Conservation (phyloP, 192 early-diverging fungal species). For the Gamsiella multidivaricata region DNA sequence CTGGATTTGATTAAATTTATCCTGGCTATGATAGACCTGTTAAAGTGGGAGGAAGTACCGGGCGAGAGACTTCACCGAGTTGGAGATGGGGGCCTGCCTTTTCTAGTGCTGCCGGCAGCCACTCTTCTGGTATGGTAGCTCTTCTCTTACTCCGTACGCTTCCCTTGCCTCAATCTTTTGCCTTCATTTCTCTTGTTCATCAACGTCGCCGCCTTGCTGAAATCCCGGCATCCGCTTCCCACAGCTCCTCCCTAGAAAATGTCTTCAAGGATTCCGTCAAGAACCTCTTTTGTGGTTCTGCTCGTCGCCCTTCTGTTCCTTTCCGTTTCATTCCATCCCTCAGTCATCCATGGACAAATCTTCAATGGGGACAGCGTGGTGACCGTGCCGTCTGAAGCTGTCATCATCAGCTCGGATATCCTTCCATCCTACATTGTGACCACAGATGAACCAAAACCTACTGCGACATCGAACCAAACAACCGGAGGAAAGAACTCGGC, state of each 20-base stretch:
- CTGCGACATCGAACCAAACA: background rate
- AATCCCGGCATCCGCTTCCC: too few relatives aligned
- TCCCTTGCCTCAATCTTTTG: background rate
- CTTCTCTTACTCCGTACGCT: background rate
- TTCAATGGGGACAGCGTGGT: conserved; percentile 24
- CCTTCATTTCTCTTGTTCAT: background rate
- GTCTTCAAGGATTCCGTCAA: background rate
- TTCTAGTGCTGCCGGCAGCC: too few relatives aligned
- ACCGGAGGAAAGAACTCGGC: background rate
- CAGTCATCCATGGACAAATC: conserved; percentile 18
- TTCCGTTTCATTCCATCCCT: background rate
- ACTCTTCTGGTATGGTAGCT: background rate
- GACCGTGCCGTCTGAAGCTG: background rate
- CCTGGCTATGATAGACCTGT: too few relatives aligned
- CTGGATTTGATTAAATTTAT: conserved; percentile 10
- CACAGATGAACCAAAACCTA: background rate
- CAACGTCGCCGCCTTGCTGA: too few relatives aligned
- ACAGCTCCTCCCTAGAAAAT: background rate
- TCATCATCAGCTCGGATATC: conserved; percentile 14
- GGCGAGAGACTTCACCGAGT: too few relatives aligned
- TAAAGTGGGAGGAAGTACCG: too few relatives aligned
- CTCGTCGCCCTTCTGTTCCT: background rate
- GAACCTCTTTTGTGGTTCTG: background rate
- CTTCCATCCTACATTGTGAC: conserved; percentile 2
- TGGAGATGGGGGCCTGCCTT: too few relatives aligned